Base-by-base conservation (phyloP, 139 green algal species). In the Chlamydomonas sp. region DNA sequence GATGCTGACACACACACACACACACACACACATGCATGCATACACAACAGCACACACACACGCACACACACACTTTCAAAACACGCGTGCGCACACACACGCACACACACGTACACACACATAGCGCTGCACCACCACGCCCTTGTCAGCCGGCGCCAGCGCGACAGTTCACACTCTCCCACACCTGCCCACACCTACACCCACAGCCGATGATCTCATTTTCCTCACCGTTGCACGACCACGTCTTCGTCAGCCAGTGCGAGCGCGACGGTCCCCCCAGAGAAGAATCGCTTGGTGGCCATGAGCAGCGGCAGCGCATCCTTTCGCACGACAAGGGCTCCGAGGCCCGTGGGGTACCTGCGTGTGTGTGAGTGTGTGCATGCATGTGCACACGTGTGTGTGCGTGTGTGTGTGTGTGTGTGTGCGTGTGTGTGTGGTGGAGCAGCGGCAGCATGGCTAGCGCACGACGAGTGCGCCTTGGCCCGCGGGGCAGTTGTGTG, bases 231-330 rank as follows among this genome's bases (percentile, higher is more conserved):
- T 6, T 57, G 35, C 5, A 69, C 62, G 57, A 26, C 16, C 16
- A 58, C 31, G 26, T 69, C 36, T 10, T 58, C 62, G 29, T 69
- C 62, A 20, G 88, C 76, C 26, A 82, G 36, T 1, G 78, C 76
- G 13, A 79, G 82, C 57, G 72, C 76, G 39, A 95, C 86, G 3
- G 89, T 90, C 20, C 91, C 91, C 1, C 91, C 91, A 2, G 91
- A 89, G 82, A 93, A 96, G 79, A 94, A 97, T 1, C 39, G 30
- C 76, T 85, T 88, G n/a, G n/a, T n/a, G 3, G 6, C 35, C 29
- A 35, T 34, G 65, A 94, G 79, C 62, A 87, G 47, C 37, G 36
- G 65, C 67, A 88, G 48, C 6, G 73, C 70, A 13, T 84, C 80
- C 20, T 65, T 76, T 1, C 83, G 72, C 37, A 90, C 82, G 31